phyloP scores from a whole-genome alignment of 1,284 basidiomycete species.

The Stygiomarasmius scandens region DNA sequence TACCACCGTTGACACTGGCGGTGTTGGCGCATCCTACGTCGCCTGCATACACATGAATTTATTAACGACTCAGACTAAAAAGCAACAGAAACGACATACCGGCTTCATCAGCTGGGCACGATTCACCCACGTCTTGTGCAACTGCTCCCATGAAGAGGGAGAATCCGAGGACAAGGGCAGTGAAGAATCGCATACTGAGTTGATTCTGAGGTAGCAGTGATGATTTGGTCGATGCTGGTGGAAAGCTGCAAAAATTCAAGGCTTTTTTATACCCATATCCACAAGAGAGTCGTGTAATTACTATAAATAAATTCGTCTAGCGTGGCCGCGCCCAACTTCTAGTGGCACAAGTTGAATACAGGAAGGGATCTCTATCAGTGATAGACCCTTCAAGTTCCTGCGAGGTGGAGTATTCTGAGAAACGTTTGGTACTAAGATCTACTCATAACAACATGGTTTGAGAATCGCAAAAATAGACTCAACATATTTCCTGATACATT shows the following conservation, averaged over 20 bases:
- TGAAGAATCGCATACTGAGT: background rate
- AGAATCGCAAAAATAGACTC: no score
- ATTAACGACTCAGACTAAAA: background rate
- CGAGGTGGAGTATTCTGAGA: no score
- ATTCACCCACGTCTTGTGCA: background rate
- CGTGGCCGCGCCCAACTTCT: background rate
- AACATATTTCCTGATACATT: no score
- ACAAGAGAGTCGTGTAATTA: background rate
- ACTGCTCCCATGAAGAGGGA: background rate
- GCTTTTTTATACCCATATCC: background rate
- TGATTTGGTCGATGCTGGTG: background rate
- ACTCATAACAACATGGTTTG: no score
- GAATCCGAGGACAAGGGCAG: background rate
- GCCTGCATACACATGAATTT: background rate
- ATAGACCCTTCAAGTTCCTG: background rate
- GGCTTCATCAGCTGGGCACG: background rate
- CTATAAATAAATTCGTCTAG: background rate
- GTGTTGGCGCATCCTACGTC: constrained; percentile 5
- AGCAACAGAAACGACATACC: background rate
- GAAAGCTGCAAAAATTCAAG: background rate
- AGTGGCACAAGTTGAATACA: background rate
- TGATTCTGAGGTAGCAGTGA: background rate
- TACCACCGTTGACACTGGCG: constrained; percentile 5
- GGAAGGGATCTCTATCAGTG: background rate
- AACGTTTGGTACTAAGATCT: no score